Percentiles rank a stretch among this genome's conserved stretches.
Conservation (phyloP, 768 basidiomycete species). For the Gymnopilus dilepis region DNA sequence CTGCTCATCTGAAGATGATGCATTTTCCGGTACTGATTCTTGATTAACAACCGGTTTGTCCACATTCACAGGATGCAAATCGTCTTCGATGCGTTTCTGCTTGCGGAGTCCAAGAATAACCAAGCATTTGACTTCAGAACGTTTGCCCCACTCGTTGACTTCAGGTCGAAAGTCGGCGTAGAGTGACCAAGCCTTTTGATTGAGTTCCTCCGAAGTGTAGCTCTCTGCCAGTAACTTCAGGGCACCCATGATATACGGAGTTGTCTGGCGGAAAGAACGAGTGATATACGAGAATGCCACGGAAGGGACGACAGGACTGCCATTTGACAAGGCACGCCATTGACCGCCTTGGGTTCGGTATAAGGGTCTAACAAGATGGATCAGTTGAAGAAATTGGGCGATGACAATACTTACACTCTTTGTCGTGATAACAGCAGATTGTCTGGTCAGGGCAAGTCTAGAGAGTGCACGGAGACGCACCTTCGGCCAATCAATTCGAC, state of each 20-base stretch:
- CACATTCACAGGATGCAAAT: background rate
- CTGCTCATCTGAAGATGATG: background rate
- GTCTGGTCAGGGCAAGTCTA: too few relatives aligned
- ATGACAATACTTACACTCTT: slow-evolving; percentile 29
- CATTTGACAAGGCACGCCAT: slow-evolving; percentile 85
- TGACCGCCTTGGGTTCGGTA: slow-evolving; percentile 69
- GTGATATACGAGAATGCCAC: slow-evolving; percentile 87
- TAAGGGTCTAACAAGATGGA: slow-evolving; percentile 61
- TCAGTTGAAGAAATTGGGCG: background rate
- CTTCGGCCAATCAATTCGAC: slow-evolving; percentile 81
- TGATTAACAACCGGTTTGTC: slow-evolving; percentile 7
- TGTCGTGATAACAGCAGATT: background rate
- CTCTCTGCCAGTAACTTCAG: slow-evolving; percentile 70
- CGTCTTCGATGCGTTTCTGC: slow-evolving; percentile 11
- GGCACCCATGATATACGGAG: slow-evolving; percentile 78
- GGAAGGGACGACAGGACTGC: slow-evolving; percentile 70
- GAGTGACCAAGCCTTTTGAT: slow-evolving; percentile 71
- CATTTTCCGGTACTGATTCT: background rate
- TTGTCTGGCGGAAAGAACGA: slow-evolving; percentile 78
- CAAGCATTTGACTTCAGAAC: slow-evolving; percentile 72
- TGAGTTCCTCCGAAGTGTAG: slow-evolving; percentile 63
- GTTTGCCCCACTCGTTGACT: slow-evolving; percentile 84
- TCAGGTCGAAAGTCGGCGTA: slow-evolving; percentile 89
- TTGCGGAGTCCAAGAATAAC: slow-evolving; percentile 68
- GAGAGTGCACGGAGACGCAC: slow-evolving; percentile 20